Evolutionary conservation across 1,284 basidiomycete species (phyloP).

Genomic region (Erythrobasidium hasegawianum): DNA sequence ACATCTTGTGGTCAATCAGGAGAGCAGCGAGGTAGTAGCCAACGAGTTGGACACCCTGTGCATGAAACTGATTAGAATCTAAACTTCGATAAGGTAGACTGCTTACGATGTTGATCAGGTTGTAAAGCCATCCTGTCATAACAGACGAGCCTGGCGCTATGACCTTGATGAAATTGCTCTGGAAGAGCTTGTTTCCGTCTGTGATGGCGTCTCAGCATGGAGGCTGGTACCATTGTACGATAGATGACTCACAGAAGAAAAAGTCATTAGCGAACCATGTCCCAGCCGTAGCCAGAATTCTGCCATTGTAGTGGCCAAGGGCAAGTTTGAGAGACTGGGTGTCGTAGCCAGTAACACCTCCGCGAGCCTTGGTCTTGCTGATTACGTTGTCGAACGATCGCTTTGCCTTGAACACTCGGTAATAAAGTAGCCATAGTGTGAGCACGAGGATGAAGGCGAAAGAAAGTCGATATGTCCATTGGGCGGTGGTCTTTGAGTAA

Average conservation of each 20-base stretch:
- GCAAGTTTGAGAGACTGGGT: constrained; percentile 54
- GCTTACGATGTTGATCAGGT: constrained; percentile 51
- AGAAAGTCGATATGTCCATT: constrained; percentile 57
- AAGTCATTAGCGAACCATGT: constrained; percentile 57
- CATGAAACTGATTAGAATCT: no score
- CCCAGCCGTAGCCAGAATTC: constrained; percentile 54
- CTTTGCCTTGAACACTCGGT: constrained; percentile 55
- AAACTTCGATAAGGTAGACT: no score
- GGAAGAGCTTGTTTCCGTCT: constrained; percentile 50
- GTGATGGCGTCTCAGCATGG: constrained; percentile 42
- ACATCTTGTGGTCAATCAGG: constrained; percentile 57
- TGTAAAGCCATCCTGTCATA: constrained; percentile 55
- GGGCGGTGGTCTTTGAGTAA: constrained; percentile 52
- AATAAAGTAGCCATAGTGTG: constrained; percentile 57
- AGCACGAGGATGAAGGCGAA: constrained; percentile 55
- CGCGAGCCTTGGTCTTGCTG: constrained; percentile 52
- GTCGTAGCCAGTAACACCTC: constrained; percentile 55
- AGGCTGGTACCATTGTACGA: constrained; percentile 38
- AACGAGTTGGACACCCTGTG: constrained; percentile 52
- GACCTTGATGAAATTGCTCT: constrained; percentile 53
- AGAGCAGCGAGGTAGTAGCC: constrained; percentile 58
- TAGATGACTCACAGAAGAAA: constrained; percentile 11
- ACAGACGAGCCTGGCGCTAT: constrained; percentile 52
- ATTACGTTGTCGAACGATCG: constrained; percentile 47
- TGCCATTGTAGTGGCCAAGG: constrained; percentile 54